Evolutionary conservation across 169 alveolate genomes (phyloP), one percentile per base, ranked within the genome.

Genomic region (Eimeria acervulina): DNA sequence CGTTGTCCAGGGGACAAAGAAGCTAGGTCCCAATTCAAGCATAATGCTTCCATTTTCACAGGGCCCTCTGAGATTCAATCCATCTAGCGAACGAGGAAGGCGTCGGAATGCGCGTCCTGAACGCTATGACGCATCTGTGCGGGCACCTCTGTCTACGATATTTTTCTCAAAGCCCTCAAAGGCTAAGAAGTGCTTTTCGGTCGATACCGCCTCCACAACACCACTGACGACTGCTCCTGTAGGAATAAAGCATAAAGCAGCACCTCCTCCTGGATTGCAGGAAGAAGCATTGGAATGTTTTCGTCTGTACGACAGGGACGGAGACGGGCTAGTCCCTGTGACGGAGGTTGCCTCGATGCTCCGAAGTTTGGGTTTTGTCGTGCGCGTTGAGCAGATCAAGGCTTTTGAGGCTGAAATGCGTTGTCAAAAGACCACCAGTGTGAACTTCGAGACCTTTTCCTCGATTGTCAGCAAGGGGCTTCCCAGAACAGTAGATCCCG

Each of bases 361-460:
- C 28, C 83, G 94, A 36, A 87, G 94, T n/a, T 61, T 87, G 66
- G 94, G 94, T 33, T 87, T 87, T 40, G 94, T 87, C 47, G 94
- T 87, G 55, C 81, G 44, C 4, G 47, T 63, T 19, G 94, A 87
- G 63, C 94, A 87, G 33, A 52, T 23, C 78, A 87, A 42, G 38
- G 81, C 66, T 19, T 87, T 87, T 40, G 81, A 59, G 40, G 70
- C 59, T 28, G 94, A 87, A 26, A 87, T 87, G 94, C 81, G 84
- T 33, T 59, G 83, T 19, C 55, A 6, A 33, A 59, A 61, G 51
- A 31, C 66, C 33, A 87, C 84, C n/a, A 36, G 40, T 23, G 61
- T 87, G 2, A 59, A 40, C 66, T 87, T 59, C 66, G 59, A 31
- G 23, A 63, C 94, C 19, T 87, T 87, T 42, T 87, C 42, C 38